These are phyloP conservation scores for Cytospora mali DNA, from an alignment of 2,329 filamentous ascomycete species.

Conservation along the genomic window DNA sequence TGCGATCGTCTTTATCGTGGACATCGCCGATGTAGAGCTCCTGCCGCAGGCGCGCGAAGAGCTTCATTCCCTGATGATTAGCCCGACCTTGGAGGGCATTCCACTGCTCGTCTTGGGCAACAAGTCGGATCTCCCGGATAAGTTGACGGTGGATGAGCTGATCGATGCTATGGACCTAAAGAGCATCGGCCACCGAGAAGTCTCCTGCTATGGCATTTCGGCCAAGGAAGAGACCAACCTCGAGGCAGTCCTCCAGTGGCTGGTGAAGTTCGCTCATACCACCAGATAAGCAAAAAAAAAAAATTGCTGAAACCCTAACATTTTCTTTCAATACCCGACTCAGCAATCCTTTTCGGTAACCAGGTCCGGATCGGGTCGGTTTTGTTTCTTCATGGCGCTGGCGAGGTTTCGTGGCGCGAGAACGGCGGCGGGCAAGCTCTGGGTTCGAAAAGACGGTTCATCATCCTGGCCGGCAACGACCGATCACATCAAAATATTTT, in stretches of 20 bases:
- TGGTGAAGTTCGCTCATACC: conserved; percentile 75
- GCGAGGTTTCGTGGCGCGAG: conserved; percentile 21
- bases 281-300: conserved; percentile 60
- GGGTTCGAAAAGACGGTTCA: conserved; percentile 28
- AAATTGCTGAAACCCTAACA: background rate
- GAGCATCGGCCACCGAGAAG: conserved; percentile 85
- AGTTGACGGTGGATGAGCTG: conserved; percentile 89
- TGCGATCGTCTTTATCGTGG: conserved; percentile 97
- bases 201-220: conserved; percentile 98
- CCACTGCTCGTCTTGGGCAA: conserved; percentile 93
- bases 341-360: conserved; percentile 1
- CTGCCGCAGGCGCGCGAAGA: conserved; percentile 88
- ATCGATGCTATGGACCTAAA: conserved; percentile 93
- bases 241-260: conserved; percentile 93
- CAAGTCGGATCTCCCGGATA: conserved; percentile 93
- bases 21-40: conserved; percentile 83
- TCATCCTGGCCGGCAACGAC: conserved; percentile 29
- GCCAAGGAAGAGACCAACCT: conserved; percentile 99
- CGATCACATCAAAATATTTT: conserved; percentile 25
- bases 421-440: conserved; percentile 22
- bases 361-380: conserved; percentile 19
- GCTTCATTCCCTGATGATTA: conserved; percentile 84
- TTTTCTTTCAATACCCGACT: conserved; percentile 18
- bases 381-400: conserved; percentile 25
- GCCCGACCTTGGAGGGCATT: conserved; percentile 83